Conservation (phyloP, 73 alveolate species). For the Tetrahymena elliotti region DNA sequence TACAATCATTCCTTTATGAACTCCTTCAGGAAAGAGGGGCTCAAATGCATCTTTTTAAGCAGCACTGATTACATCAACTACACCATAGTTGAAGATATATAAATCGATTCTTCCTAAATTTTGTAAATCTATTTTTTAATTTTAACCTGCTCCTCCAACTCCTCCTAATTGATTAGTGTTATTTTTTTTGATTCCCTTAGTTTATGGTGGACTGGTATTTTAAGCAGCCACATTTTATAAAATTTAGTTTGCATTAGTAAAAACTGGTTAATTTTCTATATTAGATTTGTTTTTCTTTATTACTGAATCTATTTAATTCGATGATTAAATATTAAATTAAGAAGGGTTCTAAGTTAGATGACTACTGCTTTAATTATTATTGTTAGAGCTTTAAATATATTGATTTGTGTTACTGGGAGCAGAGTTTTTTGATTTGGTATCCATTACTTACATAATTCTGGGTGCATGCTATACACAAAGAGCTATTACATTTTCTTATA, state of each 20-base stretch:
- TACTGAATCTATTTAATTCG: background rate
- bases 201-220: background rate
- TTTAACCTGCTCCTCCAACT: background rate
- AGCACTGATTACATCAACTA: conserved; percentile 22
- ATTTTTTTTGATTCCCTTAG: background rate
- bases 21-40: conserved; percentile 24
- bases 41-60: conserved; percentile 42
- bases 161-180: background rate
- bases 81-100: conserved; percentile 23
- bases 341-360: background rate
- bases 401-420: background rate
- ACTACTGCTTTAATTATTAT: background rate
- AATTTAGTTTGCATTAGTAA: background rate
- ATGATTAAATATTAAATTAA: background rate
- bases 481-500: background rate
- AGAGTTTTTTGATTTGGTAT: background rate
- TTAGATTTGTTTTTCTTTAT: background rate
- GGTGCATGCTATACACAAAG: background rate
- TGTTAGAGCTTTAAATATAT: background rate
- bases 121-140: background rate
- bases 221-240: background rate
- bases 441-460: background rate
- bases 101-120: background rate
- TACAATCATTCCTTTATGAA: conserved; percentile 13
- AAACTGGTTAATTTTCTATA: background rate